Evolutionary conservation across 1,139 yeast genomes (phyloP), one percentile per base, ranked within the genome.

Genomic region (Suhomyces maxii): DNA sequence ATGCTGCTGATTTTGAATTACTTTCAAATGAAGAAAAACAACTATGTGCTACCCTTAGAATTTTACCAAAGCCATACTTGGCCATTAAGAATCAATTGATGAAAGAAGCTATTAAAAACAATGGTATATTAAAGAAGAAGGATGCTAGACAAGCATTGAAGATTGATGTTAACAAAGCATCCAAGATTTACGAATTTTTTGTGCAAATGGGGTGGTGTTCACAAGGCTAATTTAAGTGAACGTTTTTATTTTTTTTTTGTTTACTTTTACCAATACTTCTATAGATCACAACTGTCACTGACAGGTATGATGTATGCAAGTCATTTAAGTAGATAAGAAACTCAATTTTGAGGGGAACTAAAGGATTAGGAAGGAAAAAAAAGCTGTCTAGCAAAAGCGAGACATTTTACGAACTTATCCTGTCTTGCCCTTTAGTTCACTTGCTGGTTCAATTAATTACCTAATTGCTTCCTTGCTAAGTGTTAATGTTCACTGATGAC

Each of bases 71-170:
- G 63, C 96, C 98, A 2, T 93, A 91, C 61, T 71, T 95, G 53
- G 96, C 96, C 2, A 89, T 93, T 53, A 93, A 93, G 62, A 96
- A 89, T 62, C 84, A 90, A n/a, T 68, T 93, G 48, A 89, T 93
- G 75, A 81, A 95, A 56, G 97, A 91, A 61, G 82, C 95, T 28
- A 73, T 91, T 35, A 83, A 89, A 54, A 85, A 88, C 39, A 95
- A 95, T 39, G 98, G 98, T 8, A 68, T 79, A 6, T 67, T 93
- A 59, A 88, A 88, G 69, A 86, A 87, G 68, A 86, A 88, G 60
- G 86, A 87, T 39, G 95, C 96, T 8, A 77, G 91, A 56, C 96
- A 86, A 52, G 71, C 90, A 48, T 69, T 89, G 49, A 88, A 89
- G 59, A 85, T 93, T 48, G 99, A 95, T 60, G 86, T 89, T 28